These are phyloP conservation scores for Penicillium capsulatum DNA, from an alignment of 2,329 filamentous ascomycete genomes.

Conservation along the genomic window DNA sequence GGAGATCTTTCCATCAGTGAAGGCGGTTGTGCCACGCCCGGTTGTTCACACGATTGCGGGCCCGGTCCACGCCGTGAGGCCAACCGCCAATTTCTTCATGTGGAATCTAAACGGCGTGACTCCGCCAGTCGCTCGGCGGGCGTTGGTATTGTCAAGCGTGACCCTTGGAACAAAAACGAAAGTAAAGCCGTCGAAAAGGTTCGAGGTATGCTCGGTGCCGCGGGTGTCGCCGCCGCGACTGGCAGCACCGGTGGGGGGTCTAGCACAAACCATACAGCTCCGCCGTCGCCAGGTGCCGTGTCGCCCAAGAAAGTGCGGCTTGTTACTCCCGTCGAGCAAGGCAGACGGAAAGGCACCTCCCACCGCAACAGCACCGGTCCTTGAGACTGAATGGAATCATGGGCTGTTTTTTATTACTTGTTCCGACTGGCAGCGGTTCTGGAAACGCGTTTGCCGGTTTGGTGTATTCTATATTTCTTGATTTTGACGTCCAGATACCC, in stretches of 20 bases:
- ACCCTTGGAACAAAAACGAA: slow-evolving; percentile 43
- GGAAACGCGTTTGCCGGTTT: background rate
- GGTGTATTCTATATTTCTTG: background rate
- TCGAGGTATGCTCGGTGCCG: slow-evolving; percentile 40
- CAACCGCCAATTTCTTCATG: slow-evolving; percentile 32
- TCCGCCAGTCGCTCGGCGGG: slow-evolving; percentile 33
- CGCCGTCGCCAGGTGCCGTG: slow-evolving; percentile 32
- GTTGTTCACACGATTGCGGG: slow-evolving; percentile 58
- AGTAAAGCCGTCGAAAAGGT: slow-evolving; percentile 47
- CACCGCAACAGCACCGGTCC: slow-evolving; percentile 19
- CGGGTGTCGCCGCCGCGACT: slow-evolving; percentile 31
- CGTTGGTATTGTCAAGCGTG: slow-evolving; percentile 40
- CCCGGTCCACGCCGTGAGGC: slow-evolving; percentile 45
- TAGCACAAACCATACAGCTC: slow-evolving; percentile 17
- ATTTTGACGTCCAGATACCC: background rate
- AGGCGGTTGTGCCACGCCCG: slow-evolving; percentile 56
- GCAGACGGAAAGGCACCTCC: slow-evolving; percentile 23
- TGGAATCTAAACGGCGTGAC: slow-evolving; percentile 33
- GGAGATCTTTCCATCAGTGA: slow-evolving; percentile 45
- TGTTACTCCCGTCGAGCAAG: slow-evolving; percentile 43
- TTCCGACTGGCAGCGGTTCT: background rate
- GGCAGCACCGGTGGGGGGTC: slow-evolving; percentile 19
- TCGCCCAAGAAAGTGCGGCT: slow-evolving; percentile 46
- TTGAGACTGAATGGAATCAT: slow-evolving; percentile 3
- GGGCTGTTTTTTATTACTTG: background rate